Base-by-base conservation (phyloP, 768 basidiomycete genomes). In the Auriscalpium vulgare region DNA sequence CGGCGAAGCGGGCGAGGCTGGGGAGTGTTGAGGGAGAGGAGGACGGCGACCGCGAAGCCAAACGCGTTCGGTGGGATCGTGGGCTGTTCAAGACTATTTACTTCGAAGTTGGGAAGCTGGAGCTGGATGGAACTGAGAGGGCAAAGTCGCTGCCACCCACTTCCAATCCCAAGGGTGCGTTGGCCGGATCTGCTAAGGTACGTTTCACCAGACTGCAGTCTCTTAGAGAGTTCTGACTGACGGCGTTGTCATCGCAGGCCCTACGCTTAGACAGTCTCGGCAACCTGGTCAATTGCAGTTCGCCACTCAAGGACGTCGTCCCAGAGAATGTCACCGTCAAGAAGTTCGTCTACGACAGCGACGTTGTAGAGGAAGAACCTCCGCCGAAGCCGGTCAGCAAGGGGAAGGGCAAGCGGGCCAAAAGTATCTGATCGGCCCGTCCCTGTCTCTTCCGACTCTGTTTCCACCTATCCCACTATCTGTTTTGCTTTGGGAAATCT, bases 281-380 rank as follows among this genome's bases (percentile, higher is more conserved):
- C 38, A 92, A 92, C 64, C 72, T 87, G 21, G 69, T 78, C 14
- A 75, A 84, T 61, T 76, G 77, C 35, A 78, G 81, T 36, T 68
- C 75, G 16, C 83, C 85, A 1, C 68, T 84, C 23, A 67, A 71
- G 51, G 79, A 85, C 37, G 73, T 91, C 36, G 74, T 78, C 21
- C 73, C 75, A 23, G 87, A 91, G 67, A 83, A 81, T 51, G 69
- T 92, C 51, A 71, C 80, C 51, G 83, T 91, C 43, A 87, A 88
- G 72, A 90, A 81, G 66, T 88, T 83, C 67, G 79, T 92, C 17
- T 92, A 91, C 57, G 88, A 91, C 59, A 82, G 83, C 56, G 90
- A 92, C 49, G 56, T 35, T 35, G 62, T 55, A 21, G 63, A 53
- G 8, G 55, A 56, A 7, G 61, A 63, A 53, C 62, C 77, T 16